Conservation (phyloP, 2,329 filamentous ascomycete species). For the Arthrobotrys entomopaga region DNA sequence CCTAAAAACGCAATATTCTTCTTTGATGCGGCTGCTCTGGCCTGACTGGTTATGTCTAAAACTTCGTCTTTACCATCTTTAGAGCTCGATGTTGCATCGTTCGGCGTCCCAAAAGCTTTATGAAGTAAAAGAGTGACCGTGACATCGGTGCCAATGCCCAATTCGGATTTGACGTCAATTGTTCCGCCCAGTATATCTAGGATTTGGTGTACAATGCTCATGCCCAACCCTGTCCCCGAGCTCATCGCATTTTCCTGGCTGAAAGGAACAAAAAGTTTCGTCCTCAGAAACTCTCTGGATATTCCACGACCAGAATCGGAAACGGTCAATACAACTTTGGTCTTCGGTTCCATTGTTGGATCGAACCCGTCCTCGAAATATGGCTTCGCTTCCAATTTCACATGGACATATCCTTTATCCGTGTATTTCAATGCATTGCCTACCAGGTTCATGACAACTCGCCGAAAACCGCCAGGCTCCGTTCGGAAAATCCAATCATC, state of each 20-base stretch:
- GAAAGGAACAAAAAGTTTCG: constrained; percentile 72
- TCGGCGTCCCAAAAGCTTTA: constrained; percentile 2
- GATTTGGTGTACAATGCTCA: constrained; percentile 73
- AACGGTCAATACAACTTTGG: constrained; percentile 65
- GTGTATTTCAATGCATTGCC: constrained; percentile 74
- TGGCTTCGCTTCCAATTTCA: constrained; percentile 61
- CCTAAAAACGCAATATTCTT: constrained; percentile 28
- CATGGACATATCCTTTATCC: constrained; percentile 66
- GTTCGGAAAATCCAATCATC: constrained; percentile 68
- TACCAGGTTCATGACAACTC: constrained; percentile 72
- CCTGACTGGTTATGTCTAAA: constrained; percentile 13
- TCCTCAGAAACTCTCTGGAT: constrained; percentile 70
- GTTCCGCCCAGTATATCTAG: constrained; percentile 70
- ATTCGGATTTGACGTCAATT: constrained; percentile 69
- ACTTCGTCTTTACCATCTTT: constrained; percentile 13
- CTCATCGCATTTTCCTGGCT: constrained; percentile 71
- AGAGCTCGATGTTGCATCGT: background rate
- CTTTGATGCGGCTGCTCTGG: constrained; percentile 26
- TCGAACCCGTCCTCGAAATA: constrained; percentile 35
- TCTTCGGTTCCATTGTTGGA: constrained; percentile 7
- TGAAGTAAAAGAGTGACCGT: constrained; percentile 65
- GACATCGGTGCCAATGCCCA: constrained; percentile 69
- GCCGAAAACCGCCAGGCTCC: constrained; percentile 67
- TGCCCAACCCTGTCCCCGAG: constrained; percentile 72
- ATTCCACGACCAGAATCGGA: constrained; percentile 75